phyloP scores from a whole-genome alignment of 805 yeast genomes.

The Kluyveromyces siamensis region DNA sequence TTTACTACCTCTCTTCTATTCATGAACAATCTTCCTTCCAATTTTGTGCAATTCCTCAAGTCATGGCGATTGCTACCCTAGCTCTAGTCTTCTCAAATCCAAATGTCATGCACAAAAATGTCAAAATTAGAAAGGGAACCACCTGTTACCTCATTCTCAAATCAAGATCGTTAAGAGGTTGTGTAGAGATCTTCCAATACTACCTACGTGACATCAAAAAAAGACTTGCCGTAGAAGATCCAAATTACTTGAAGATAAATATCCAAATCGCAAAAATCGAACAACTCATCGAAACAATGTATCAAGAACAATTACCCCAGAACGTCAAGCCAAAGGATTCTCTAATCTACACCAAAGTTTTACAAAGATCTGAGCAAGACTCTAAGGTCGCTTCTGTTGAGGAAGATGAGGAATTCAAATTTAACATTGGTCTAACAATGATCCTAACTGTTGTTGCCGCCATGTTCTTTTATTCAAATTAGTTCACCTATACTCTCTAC shows the following conservation, averaged over 20 bases:
- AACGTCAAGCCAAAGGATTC: constrained; percentile 39
- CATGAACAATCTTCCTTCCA: constrained; percentile 76
- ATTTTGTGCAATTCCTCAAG: constrained; percentile 97
- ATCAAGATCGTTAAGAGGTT: constrained; percentile 66
- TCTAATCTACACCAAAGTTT: constrained; percentile 31
- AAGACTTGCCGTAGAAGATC: constrained; percentile 71
- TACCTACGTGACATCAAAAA: constrained; percentile 72
- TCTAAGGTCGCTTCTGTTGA: constrained; percentile 15
- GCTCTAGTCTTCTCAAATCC: constrained; percentile 79
- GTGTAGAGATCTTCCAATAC: constrained; percentile 64
- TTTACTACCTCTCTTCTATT: constrained; percentile 65
- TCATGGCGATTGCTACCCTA: constrained; percentile 95
- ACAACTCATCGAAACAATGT: constrained; percentile 73
- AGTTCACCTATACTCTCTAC: not conserved
- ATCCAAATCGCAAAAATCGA: constrained; percentile 82
- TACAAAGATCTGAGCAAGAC: constrained; percentile 37
- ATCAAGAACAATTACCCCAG: constrained; percentile 52
- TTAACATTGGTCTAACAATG: constrained; percentile 17
- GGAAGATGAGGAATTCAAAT: constrained; percentile 20
- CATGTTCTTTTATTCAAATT: constrained; percentile 9
- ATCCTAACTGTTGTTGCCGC: constrained; percentile 14
- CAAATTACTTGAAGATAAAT: constrained; percentile 77
- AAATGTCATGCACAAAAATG: constrained; percentile 54
- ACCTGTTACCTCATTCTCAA: constrained; percentile 68
- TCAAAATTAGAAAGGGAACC: constrained; percentile 86